Evolutionary conservation across 169 alveolate genomes (phyloP).

Genomic region (Eimeria acervulina): DNA sequence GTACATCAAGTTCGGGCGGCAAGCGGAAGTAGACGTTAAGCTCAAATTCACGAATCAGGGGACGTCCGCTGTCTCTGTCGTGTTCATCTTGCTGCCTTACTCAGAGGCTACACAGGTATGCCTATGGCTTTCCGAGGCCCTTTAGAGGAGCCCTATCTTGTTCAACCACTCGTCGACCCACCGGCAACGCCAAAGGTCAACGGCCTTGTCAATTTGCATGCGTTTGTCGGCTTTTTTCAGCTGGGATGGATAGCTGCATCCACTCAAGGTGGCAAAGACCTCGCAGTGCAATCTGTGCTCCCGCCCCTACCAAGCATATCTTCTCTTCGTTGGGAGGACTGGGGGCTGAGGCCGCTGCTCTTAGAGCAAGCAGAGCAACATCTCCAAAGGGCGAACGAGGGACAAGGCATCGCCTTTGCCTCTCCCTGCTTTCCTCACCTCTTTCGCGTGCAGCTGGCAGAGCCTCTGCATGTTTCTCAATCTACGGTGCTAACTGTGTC

Average conservation of each 20-base stretch:
- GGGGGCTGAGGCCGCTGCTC: constrained; percentile 52
- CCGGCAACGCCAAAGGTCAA: background rate
- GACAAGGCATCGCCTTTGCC: background rate
- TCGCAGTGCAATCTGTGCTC: background rate
- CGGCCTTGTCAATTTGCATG: background rate
- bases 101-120: constrained; percentile 56
- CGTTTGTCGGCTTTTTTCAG: constrained; percentile 10
- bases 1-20: constrained; percentile 17
- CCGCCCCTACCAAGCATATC: constrained; percentile 38
- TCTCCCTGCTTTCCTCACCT: constrained; percentile 49
- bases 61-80: background rate
- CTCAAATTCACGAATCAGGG: constrained; percentile 15
- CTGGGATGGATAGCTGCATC: constrained; percentile 40
- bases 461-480: background rate
- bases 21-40: constrained; percentile 27
- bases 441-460: constrained; percentile 1
- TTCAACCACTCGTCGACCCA: background rate
- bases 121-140: background rate
- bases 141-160: background rate
- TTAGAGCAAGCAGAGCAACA: constrained; percentile 8
- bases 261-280: background rate
- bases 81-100: constrained; percentile 9
- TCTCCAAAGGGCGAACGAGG: constrained; percentile 1
- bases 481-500: constrained; percentile 4
- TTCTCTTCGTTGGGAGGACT: constrained; percentile 48